Evolutionary conservation across 2,329 filamentous ascomycete genomes (phyloP).

Genomic region (Paraphoma sp.): DNA sequence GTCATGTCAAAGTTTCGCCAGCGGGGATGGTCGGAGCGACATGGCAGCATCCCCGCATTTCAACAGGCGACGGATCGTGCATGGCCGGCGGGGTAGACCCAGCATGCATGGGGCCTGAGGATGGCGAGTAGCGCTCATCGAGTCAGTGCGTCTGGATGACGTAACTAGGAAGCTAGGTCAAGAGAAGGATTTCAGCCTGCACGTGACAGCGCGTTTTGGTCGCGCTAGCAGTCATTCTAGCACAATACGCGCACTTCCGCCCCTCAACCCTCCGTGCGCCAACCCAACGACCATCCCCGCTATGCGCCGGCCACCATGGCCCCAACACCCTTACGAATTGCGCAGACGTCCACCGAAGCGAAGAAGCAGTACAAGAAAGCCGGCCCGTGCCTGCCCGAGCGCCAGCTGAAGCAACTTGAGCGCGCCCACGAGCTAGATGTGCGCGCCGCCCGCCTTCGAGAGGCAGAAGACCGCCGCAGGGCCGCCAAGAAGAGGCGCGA

Average conservation of each 20-base stretch:
- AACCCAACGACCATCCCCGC: neutral
- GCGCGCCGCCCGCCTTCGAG: constrained; percentile 41
- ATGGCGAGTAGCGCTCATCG: no score
- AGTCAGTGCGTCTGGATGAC: neutral
- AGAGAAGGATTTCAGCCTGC: no score
- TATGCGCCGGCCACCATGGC: constrained; percentile 25
- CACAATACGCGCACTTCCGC: neutral
- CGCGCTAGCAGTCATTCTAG: no score
- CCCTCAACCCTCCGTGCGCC: no score
- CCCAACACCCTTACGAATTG: constrained; percentile 28
- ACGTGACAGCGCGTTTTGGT: no score
- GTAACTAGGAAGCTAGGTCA: neutral
- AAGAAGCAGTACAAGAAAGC: constrained; percentile 43
- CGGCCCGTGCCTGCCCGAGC: constrained; percentile 31
- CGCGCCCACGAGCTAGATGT: constrained; percentile 39
- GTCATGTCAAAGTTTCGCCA: neutral
- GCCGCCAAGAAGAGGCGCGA: constrained; percentile 39
- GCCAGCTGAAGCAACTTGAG: constrained; percentile 38
- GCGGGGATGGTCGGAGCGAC: neutral
- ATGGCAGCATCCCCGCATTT: neutral
- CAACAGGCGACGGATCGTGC: neutral
- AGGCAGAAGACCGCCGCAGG: constrained; percentile 39
- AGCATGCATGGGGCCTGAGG: neutral
- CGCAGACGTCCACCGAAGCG: constrained; percentile 44
- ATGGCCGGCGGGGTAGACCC: neutral